These are phyloP conservation scores for Verticillium zaregamsianum DNA, from an alignment of 2,329 filamentous ascomycete species.

Conservation along the genomic window DNA sequence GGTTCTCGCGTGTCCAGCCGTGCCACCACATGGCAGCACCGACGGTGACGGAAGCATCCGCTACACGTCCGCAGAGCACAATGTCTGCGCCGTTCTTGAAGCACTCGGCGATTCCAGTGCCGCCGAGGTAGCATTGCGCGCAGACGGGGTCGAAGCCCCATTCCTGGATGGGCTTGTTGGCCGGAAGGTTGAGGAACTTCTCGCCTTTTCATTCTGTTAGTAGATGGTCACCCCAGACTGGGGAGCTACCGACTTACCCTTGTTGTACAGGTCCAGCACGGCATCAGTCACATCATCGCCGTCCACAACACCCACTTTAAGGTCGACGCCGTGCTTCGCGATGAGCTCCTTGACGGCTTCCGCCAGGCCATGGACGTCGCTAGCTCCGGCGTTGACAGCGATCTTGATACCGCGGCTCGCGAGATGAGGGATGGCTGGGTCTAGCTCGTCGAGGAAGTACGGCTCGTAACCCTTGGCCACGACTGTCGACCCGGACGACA, in stretches of 20 bases:
- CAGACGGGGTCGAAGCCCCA: constrained; percentile 22
- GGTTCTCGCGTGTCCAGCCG: constrained; percentile 40
- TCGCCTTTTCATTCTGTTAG: constrained; percentile 1
- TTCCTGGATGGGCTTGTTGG: constrained; percentile 19
- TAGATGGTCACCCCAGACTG: no score
- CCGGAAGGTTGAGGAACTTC: constrained; percentile 14
- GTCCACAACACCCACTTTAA: constrained; percentile 29
- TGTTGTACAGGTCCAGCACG: constrained; percentile 18
- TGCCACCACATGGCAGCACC: constrained; percentile 50
- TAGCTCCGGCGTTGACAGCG: constrained; percentile 31
- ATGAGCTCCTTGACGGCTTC: constrained; percentile 17
- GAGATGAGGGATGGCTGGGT: constrained; percentile 24
- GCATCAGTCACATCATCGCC: constrained; percentile 27
- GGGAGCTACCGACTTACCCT: constrained; percentile 12
- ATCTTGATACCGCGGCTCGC: constrained; percentile 25
- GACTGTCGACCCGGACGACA: constrained; percentile 20
- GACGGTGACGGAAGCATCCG: constrained; percentile 42
- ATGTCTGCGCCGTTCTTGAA: constrained; percentile 34
- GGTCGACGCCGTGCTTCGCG: constrained; percentile 20
- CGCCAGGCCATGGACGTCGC: constrained; percentile 20
- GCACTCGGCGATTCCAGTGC: constrained; percentile 40
- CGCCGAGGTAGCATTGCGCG: constrained; percentile 40
- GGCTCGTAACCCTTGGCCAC: constrained; percentile 36
- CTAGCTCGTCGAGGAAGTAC: constrained; percentile 24
- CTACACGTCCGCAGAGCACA: constrained; percentile 36